Evolutionary conservation across 2,329 filamentous ascomycete genomes (phyloP).

Genomic region (Tolypocladium inflatum): DNA sequence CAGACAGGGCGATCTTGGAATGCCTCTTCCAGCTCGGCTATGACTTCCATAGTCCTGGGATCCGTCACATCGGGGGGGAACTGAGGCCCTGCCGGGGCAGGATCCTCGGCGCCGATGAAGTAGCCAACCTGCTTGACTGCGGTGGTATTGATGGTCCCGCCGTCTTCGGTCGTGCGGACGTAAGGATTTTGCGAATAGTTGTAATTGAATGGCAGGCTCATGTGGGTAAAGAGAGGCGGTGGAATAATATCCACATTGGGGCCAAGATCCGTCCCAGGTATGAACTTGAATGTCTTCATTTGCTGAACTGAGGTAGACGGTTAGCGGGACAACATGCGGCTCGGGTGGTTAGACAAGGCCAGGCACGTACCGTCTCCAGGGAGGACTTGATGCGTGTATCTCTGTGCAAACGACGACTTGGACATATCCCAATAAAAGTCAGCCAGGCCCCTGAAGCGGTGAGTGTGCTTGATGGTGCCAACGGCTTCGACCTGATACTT

Average conservation of each 20-base stretch:
- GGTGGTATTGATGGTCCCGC: slow-evolving; percentile 47
- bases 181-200: slow-evolving; percentile 81
- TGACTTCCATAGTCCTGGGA: slow-evolving; percentile 51
- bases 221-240: slow-evolving; percentile 68
- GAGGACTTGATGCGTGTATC: slow-evolving; percentile 62
- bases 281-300: slow-evolving; percentile 54
- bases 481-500: slow-evolving; percentile 60
- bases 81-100: slow-evolving; percentile 52
- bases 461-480: slow-evolving; percentile 66
- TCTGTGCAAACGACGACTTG: slow-evolving; percentile 58
- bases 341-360: no score
- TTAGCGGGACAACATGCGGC: neutral
- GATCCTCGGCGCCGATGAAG: slow-evolving; percentile 51
- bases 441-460: slow-evolving; percentile 78
- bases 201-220: slow-evolving; percentile 65
- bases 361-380: slow-evolving; percentile 54
- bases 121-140: slow-evolving; percentile 49
- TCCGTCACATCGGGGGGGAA: slow-evolving; percentile 50
- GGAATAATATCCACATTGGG: slow-evolving; percentile 64
- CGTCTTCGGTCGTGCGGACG: slow-evolving; percentile 52
- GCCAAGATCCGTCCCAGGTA: slow-evolving; percentile 49
- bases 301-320: slow-evolving; percentile 29
- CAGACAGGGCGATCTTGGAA: slow-evolving; percentile 73
- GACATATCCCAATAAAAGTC: slow-evolving; percentile 78
- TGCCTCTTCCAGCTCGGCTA: slow-evolving; percentile 53